Evolutionary conservation across 352 stramenopile species (phyloP), one percentile per base, ranked within the genome.

Genomic region (Phytophthora cactorum): DNA sequence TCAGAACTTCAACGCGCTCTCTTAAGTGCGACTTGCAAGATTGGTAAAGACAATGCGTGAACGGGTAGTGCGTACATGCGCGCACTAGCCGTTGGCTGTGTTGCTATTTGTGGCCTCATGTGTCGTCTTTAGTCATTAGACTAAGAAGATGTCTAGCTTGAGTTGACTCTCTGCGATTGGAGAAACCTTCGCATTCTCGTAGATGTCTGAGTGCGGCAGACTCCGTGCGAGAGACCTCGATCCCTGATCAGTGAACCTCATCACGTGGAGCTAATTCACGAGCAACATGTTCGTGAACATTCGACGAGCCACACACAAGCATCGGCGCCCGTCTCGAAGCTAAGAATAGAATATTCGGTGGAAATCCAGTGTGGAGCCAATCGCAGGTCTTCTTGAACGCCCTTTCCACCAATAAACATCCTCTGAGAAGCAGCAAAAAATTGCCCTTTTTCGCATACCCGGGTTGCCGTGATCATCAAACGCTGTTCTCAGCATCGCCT

Each of bases 221-320:
- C n/a, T 11, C 46, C 22, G 12, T 28, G n/a, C 17, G 12, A 28
- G 9, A 15, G 22, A 15, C 54, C 29, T 70, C 64, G 39, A 27
- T 38, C 62, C 44, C 56, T 71, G 53, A 39, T 46, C 63, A 54
- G 7, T 22, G 22, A 22, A 22, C 22, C 22, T 22, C 22, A 22
- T 22, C 0, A 22, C 22, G 29, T 34, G 29, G 6, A 36, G 14
- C 32, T 5, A 25, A 11, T n/a, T 4, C 1, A 27, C 11, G 12
- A 1, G 7, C 12, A n/a, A 12, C 44, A 53, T 60, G 63, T 75
- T 75, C 66, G 51, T 52, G 71, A 79, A 79, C 43, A 56, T 79
- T 75, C 58, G 56, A 55, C 14, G 28, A 4, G 7, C 34, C 15
- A 36, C 12, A 41, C 7, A 55, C 31, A 9, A 10, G 5, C 5